Percentiles rank a stretch among this genome's conserved stretches.
Conservation (phyloP, 805 yeast genomes). For the Metschnikowia shivogae region DNA sequence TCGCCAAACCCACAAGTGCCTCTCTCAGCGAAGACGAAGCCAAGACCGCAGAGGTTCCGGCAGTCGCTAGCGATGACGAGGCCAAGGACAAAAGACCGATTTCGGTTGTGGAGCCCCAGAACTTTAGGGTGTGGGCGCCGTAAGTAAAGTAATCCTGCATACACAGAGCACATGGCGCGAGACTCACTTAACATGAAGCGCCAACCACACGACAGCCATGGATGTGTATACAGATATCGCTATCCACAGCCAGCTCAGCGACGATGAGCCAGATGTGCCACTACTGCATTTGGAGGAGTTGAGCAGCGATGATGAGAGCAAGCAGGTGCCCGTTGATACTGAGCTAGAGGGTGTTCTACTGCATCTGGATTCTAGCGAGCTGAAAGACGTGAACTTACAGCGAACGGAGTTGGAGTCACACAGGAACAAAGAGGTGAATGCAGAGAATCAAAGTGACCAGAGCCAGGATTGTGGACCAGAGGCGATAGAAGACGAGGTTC, state of each 20-base stretch:
- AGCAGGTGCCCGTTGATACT: background rate
- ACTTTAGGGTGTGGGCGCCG: constrained; percentile 45
- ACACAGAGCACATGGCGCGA: no score
- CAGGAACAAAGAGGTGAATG: no score
- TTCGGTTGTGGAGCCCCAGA: constrained; percentile 39
- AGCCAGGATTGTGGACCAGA: no score
- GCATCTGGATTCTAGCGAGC: no score
- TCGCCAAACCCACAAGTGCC: constrained; percentile 32
- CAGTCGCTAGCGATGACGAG: constrained; percentile 4
- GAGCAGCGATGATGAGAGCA: constrained; percentile 4
- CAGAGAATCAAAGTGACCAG: no score
- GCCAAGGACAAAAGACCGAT: constrained; percentile 23
- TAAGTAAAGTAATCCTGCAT: constrained; percentile 9
- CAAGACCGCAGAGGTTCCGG: constrained; percentile 4
- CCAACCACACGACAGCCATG: background rate
- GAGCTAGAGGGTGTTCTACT: no score
- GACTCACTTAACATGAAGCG: background rate
- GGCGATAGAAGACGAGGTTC: background rate
- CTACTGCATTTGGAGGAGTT: constrained; percentile 5
- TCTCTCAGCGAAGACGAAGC: constrained; percentile 17
- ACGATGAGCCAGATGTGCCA: background rate
- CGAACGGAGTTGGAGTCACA: no score
- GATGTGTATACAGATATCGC: background rate
- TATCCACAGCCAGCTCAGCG: background rate
- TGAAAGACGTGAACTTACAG: no score